Evolutionary conservation across 2,329 filamentous ascomycete species (phyloP), one percentile per base, ranked within the genome.

Genomic region (Diplodia intermedia): DNA sequence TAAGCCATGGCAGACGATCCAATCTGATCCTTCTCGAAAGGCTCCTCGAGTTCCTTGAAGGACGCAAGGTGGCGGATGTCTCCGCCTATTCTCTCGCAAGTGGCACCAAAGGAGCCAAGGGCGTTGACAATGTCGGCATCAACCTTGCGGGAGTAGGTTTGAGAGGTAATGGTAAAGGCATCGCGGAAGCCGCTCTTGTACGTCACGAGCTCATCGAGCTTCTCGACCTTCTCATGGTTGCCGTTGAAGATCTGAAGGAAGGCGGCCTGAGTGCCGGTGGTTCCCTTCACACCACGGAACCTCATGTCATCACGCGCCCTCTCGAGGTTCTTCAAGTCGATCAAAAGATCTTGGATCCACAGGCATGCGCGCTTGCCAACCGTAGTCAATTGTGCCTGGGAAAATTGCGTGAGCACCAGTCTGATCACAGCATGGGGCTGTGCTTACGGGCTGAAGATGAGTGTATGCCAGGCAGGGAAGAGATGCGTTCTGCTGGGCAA

Each of bases 31-130:
- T 88, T 88, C 81, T 94, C 91, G 73, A 93, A 92, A 0, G 91
- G 92, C 82, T 94, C 91, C 76, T 96, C 93, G 69, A 95, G 83
- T 79, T 96, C 92, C 84, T 97, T 96, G 80, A 89, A 86, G 69
- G 86, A 83, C 1, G 90, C 90, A 31, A 94, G 83, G 75, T 92
- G 89, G 60, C 91, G 86, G 71, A 95, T 91, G 74, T 94, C 91
- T 33, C 86, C 85, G 60, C 88, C 86, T 69, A 96, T 94, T 69
- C 90, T 88, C 75, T 92, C 86, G 61, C 88, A 91, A 0, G 92
- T 92, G n/a, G 92, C 86, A 29, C 91, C 93, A 63, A 97, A 88
- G 1, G 89, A 91, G 38, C 86, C 85, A 40, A 97, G 83, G n/a
- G 91, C 92, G 75, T 95, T 94, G 73, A 89, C 86, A n/a, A 97